Evolutionary conservation across 805 yeast species (phyloP).

Genomic region (Kuraishia borneana): DNA sequence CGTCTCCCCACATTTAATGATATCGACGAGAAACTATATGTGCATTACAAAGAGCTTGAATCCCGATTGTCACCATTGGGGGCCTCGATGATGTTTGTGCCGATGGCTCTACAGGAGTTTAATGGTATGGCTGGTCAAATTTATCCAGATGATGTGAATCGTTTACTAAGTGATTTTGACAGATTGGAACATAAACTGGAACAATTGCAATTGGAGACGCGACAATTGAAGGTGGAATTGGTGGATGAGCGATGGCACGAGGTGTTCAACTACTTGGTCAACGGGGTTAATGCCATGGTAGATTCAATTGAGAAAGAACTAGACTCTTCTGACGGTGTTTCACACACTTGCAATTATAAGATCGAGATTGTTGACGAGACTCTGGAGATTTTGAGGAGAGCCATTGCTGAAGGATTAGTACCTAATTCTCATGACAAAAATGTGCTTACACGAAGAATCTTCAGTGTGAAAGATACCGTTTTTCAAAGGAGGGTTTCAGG

Average conservation of each 20-base stretch:
- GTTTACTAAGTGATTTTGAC: slow-evolving; percentile 26
- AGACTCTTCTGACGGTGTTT: slow-evolving; percentile 3
- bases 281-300: slow-evolving; percentile 23
- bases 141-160: slow-evolving; percentile 19
- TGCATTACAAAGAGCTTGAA: slow-evolving; percentile 28
- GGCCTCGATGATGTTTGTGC: slow-evolving; percentile 40
- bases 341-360: slow-evolving; percentile 2
- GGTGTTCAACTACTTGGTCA: slow-evolving; percentile 34
- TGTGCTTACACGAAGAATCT: slow-evolving; percentile 2
- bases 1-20: slow-evolving; percentile 27
- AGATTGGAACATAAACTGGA: slow-evolving; percentile 27
- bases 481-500: slow-evolving; percentile 1
- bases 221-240: slow-evolving; percentile 28
- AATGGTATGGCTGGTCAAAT: slow-evolving; percentile 15
- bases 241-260: slow-evolving; percentile 48
- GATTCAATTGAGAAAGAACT: slow-evolving; percentile 14
- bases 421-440: slow-evolving; percentile 4
- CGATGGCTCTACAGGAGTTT: slow-evolving; percentile 35
- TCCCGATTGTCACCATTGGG: slow-evolving; percentile 36
- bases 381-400: slow-evolving; percentile 11
- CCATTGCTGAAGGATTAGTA: slow-evolving; percentile 10
- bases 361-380: slow-evolving; percentile 5
- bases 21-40: slow-evolving; percentile 26
- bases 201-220: slow-evolving; percentile 27
- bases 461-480: background rate